Percentiles rank a stretch among this genome's conserved stretches.
phyloP scores from a whole-genome alignment of 352 stramenopile genomes.

The Elongisporangium undulatum region DNA sequence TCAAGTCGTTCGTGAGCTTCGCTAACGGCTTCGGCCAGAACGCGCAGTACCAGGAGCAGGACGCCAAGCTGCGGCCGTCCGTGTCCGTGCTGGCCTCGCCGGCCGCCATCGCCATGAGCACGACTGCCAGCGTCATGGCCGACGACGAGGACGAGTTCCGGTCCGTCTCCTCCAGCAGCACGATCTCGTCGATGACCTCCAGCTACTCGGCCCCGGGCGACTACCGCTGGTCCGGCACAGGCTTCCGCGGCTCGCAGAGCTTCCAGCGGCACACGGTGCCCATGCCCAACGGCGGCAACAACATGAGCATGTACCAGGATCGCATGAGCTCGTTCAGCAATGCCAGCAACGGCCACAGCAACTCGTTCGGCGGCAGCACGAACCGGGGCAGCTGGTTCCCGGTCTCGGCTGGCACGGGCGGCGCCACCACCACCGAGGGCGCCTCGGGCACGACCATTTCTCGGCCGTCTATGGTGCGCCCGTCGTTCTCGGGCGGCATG shows the following conservation, averaged over 20 bases:
- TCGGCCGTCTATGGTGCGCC: constrained; percentile 16
- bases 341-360: constrained; percentile 11
- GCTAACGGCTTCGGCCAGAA: constrained; percentile 72
- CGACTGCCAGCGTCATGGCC: constrained; percentile 63
- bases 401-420: constrained; percentile 21
- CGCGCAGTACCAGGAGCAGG: constrained; percentile 60
- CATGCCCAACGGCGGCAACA: constrained; percentile 12
- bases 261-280: constrained; percentile 41
- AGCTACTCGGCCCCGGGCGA: constrained; percentile 34
- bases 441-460: constrained; percentile 1
- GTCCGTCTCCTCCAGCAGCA: constrained; percentile 63
- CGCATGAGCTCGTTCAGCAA: constrained; percentile 26
- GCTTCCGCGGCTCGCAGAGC: constrained; percentile 64
- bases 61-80: constrained; percentile 47
- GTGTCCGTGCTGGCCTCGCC: constrained; percentile 60
- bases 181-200: constrained; percentile 53
- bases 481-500: constrained; percentile 21
- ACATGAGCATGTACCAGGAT: constrained; percentile 1
- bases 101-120: constrained; percentile 27
- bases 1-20: constrained; percentile 80
- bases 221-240: constrained; percentile 81
- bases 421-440: constrained; percentile 6
- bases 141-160: constrained; percentile 80
- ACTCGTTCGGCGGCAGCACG: constrained; percentile 13
- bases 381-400: constrained; percentile 59